Conservation (phyloP, 1,284 basidiomycete species). For the Pseudozyma sp. region DNA sequence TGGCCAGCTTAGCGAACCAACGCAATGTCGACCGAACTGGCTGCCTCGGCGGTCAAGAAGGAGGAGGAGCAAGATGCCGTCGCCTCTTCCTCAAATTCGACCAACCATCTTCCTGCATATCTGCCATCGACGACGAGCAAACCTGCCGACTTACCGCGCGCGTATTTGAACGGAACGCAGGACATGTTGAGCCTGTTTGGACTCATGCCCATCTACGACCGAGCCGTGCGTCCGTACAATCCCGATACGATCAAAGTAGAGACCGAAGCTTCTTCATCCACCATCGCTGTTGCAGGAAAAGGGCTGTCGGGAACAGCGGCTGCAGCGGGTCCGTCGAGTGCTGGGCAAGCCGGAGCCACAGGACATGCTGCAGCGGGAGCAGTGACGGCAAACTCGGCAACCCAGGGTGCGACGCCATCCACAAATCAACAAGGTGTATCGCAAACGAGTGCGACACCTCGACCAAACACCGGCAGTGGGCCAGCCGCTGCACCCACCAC, state of each 20-base stretch:
- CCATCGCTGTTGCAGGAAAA: not conserved
- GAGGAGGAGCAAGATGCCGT: constrained; percentile 23
- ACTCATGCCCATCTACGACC: constrained; percentile 58
- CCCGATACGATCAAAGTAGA: constrained; percentile 35
- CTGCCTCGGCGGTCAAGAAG: constrained; percentile 11
- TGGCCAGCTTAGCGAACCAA: not conserved
- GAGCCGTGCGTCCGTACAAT: constrained; percentile 55
- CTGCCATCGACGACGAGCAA: constrained; percentile 36
- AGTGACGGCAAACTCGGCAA: not conserved
- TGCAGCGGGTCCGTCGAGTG: not conserved
- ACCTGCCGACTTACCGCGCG: constrained; percentile 27
- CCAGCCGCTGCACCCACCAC: constrained; percentile 9
- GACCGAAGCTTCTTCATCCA: constrained; percentile 6
- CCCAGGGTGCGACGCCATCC: constrained; percentile 9
- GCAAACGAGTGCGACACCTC: constrained; percentile 13
- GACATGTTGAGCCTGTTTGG: constrained; percentile 56
- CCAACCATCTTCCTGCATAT: constrained; percentile 22
- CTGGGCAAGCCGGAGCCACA: not conserved
- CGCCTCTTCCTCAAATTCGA: constrained; percentile 14
- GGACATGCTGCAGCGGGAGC: not conserved
- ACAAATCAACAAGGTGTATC: constrained; percentile 4
- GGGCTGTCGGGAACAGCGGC: not conserved
- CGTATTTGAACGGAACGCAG: constrained; percentile 57
- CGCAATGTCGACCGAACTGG: constrained; percentile 21
- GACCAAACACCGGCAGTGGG: constrained; percentile 6